Evolutionary conservation across 805 yeast species (phyloP), one percentile per base, ranked within the genome.

Genomic region (Metschnikowia dekortorum): DNA sequence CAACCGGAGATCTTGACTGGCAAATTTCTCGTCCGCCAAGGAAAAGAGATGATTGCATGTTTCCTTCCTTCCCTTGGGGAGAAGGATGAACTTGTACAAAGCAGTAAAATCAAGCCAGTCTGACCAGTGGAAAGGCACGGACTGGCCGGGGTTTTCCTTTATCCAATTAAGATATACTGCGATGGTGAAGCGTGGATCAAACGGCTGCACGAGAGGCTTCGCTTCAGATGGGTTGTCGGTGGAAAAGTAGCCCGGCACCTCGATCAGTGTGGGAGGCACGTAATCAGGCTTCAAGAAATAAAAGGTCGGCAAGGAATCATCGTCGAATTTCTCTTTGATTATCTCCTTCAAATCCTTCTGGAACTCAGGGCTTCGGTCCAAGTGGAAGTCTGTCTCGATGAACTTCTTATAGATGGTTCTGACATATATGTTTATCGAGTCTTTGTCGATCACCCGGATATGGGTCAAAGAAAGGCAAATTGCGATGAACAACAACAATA

Each of bases 131-230:
- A 58, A 58, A 6, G 60, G 60, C 36, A 56, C 51, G 4, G 53
- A 39, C 22, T 47, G 33, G 28, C 36, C 51, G 6, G 52, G 50
- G 39, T 51, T 37, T 16, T 41, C 31, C 8, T 32, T 33, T 14
- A 56, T 44, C 53, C 56, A 56, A 30, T 39, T 30, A 22, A 43
- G 43, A 46, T 61, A 61, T n/a, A 60, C 58, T 8, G 61, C 37
- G 5, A 61, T 34, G 8, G 65, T 61, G 48, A 59, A 50, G 28
- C 65, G 52, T 8, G 65, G 64, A 44, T 61, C 65, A 38, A 50
- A 54, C 8, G 57, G 57, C 47, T 54, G 57, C 11, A 52, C 41
- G n/a, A 30, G 11, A 7, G 55, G 56, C 41, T 50, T 49, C 34
- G 9, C 22, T 7, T 4, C 26, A 8, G 18, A 32, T 31, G 36